Evolutionary conservation across 257 asterid species (phyloP).

Genomic region (Schizonepeta tenuifolia): DNA sequence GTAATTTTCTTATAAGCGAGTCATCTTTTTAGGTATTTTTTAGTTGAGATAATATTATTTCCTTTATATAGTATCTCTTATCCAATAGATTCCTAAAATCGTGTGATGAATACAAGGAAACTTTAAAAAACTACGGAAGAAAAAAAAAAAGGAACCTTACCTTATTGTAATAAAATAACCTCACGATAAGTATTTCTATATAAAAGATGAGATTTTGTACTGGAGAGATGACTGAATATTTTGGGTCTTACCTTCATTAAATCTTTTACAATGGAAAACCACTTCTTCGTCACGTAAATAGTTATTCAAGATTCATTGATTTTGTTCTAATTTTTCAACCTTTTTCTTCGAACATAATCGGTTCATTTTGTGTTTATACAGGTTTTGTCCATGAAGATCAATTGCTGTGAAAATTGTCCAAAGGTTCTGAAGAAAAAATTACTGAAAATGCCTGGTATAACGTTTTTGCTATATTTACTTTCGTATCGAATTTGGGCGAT

Average conservation of each 20-base stretch:
- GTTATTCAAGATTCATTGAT: background rate
- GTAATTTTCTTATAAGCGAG: no score
- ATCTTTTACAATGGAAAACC: constrained; percentile 34
- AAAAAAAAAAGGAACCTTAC: background rate
- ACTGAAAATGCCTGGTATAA: constrained; percentile 35
- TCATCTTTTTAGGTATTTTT: no score
- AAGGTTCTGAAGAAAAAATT: constrained; percentile 27
- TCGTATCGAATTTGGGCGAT: no score
- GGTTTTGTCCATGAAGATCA: constrained; percentile 33
- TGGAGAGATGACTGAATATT: background rate
- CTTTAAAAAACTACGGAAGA: background rate
- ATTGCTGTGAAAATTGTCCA: constrained; percentile 39
- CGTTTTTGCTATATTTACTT: background rate
- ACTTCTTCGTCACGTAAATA: constrained; percentile 15
- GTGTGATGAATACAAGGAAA: no score
- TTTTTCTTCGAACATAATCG: background rate
- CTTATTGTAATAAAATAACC: background rate
- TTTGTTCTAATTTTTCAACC: background rate
- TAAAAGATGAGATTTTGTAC: background rate
- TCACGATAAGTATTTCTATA: background rate
- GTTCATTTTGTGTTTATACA: constrained; percentile 7
- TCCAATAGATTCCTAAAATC: no score
- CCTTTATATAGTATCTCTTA: no score
- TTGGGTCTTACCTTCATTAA: no score
- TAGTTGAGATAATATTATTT: no score